Base-by-base conservation (phyloP, 164 flowering plant species). In the Sedum album region DNA sequence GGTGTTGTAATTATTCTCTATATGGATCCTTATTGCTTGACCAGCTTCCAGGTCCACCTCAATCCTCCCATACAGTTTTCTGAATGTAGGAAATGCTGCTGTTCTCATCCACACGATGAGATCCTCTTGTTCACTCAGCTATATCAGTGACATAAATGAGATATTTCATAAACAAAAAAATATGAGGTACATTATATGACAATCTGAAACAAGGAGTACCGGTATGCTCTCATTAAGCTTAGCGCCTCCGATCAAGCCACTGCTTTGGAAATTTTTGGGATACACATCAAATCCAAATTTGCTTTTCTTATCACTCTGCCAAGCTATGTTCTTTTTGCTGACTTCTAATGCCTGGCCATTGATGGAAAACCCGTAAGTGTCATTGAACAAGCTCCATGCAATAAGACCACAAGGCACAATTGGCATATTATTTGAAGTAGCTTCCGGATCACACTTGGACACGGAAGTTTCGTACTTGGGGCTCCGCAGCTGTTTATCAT, bases 81-180 rank as follows among this genome's bases (percentile, higher is more conserved):
- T 82, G 79, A 91, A 88, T 55, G 77, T 87, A 28, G 97, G 95
- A 68, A 89, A 71, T 51, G 97, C 97, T 4, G 97, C 97, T 17
- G 97, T 84, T 39, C 95, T 77, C 93, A 91, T 88, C 97, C 97
- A 91, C 72, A 91, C 94, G 28, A 88, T 86, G 67, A 91, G 89
- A 73, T 44, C 48, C n/a, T 44, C 48, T 44, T 11, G 48, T 44
- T 44, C 48, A 74, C 87, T 88, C 80, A 91, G 61, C 97, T 91
- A 77, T 74, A 46, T 48, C 66, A 79, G 36, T 64, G 41, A 73
- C 42, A 66, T 60, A 21, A 38, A 8, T 4, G 10, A 51, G 31
- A 68, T 57, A 31, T 28, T 18, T 15, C 28, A 31, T 62, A 33
- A 21, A 13, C 5, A 73, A 44, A 5, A 44, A 44, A 44, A 44